These are phyloP conservation scores for Waitea zeae DNA, from an alignment of 1,284 basidiomycete genomes.

Conservation along the genomic window DNA sequence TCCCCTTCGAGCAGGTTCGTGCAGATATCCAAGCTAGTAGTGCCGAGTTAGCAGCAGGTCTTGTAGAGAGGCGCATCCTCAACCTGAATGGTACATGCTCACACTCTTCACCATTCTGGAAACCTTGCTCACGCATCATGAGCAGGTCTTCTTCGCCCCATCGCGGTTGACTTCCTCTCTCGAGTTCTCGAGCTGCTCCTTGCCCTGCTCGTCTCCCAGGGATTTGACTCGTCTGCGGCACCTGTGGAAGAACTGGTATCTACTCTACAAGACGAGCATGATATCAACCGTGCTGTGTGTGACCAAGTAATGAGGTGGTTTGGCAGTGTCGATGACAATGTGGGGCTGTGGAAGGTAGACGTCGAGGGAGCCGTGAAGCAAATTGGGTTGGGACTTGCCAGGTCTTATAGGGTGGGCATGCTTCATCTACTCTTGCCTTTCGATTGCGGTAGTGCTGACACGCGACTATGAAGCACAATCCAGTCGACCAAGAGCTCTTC, in stretches of 20 bases:
- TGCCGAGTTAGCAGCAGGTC: no score
- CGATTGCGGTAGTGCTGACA: conserved; percentile 5
- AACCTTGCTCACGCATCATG: no score
- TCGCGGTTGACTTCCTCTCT: conserved; percentile 46
- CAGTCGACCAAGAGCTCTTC: conserved; percentile 37
- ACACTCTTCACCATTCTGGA: no score
- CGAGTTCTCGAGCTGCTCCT: conserved; percentile 60
- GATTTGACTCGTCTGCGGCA: conserved; percentile 27
- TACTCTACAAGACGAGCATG: conserved; percentile 59
- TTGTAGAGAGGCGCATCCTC: no score
- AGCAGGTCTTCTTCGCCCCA: conserved; percentile 48
- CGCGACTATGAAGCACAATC: no score
- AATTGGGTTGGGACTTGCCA: conserved; percentile 55
- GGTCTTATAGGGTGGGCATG: conserved; percentile 45
- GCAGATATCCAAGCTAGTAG: no score
- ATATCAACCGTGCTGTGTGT: conserved; percentile 42
- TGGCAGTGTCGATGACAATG: conserved; percentile 21
- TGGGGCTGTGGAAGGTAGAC: conserved; percentile 56
- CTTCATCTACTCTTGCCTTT: conserved; percentile 2
- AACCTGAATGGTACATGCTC: no score
- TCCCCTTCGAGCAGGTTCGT: no score
- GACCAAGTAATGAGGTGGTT: conserved; percentile 68
- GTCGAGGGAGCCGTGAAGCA: conserved; percentile 38
- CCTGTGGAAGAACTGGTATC: conserved; percentile 34
- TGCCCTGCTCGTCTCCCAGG: conserved; percentile 44